Percentiles rank a stretch among this genome's conserved stretches.
Conservation (phyloP, 2,329 filamentous ascomycete genomes). For the Emergomyces orientalis region DNA sequence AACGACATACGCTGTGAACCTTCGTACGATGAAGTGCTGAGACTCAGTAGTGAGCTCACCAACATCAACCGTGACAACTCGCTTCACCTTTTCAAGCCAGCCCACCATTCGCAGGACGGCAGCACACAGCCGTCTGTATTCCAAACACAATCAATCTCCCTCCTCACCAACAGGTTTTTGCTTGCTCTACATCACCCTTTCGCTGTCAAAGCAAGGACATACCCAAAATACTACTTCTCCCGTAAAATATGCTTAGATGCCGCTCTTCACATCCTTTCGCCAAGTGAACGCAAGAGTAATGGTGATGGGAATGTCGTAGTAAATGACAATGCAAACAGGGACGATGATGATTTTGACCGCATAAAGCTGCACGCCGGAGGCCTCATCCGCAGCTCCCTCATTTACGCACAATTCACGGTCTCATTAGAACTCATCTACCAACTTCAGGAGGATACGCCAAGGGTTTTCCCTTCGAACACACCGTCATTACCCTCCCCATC, state of each 20-base stretch:
- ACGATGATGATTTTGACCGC: constrained; percentile 7
- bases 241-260: constrained; percentile 11
- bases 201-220: constrained; percentile 6
- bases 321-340: not conserved
- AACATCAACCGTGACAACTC: constrained; percentile 3
- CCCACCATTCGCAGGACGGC: not conserved
- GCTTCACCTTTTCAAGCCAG: not conserved
- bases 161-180: constrained; percentile 13
- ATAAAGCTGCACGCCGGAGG: constrained; percentile 8
- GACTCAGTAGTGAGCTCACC: constrained; percentile 40
- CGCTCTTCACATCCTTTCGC: constrained; percentile 8
- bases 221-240: constrained; percentile 12
- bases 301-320: not conserved
- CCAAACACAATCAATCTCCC: constrained; percentile 10
- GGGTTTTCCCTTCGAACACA: not conserved
- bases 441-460: constrained; percentile 11
- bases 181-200: constrained; percentile 13
- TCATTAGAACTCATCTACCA: constrained; percentile 11
- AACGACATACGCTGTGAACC: constrained; percentile 40
- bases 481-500: not conserved
- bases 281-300: not conserved
- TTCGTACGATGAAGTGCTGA: constrained; percentile 42
- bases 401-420: constrained; percentile 11
- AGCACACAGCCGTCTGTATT: constrained; percentile 1
- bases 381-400: constrained; percentile 9